These are phyloP conservation scores for Penicillium bovifimosum DNA, from an alignment of 495 filamentous ascomycete species.

Conservation along the genomic window DNA sequence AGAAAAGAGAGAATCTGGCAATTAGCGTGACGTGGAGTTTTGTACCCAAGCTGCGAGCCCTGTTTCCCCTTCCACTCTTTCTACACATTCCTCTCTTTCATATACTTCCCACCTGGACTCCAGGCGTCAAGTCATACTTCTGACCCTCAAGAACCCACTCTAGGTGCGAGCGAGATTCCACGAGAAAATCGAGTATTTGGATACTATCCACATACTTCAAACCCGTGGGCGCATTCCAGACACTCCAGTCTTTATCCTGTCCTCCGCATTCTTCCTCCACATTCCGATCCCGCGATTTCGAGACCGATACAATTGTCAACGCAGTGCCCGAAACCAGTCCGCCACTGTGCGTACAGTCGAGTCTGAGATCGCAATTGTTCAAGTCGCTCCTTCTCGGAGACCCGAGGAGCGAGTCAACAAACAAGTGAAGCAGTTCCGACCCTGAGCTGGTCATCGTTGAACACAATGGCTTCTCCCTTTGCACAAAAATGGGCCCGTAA, in stretches of 20 bases:
- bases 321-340: not conserved
- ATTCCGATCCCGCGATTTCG: slow-evolving; percentile 26
- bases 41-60: slow-evolving; percentile 33
- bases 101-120: slow-evolving; percentile 14
- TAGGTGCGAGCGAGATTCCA: slow-evolving; percentile 23
- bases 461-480: slow-evolving; percentile 28
- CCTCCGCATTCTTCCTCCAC: slow-evolving; percentile 22
- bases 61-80: slow-evolving; percentile 26
- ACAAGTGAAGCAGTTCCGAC: slow-evolving; percentile 14
- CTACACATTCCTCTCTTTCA: slow-evolving; percentile 27
- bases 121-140: slow-evolving; percentile 15
- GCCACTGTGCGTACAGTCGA: not conserved
- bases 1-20: slow-evolving; percentile 19
- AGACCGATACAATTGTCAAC: slow-evolving; percentile 5
- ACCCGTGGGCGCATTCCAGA: slow-evolving; percentile 1
- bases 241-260: slow-evolving; percentile 5
- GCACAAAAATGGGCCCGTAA: slow-evolving; percentile 31
- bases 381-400: slow-evolving; percentile 44
- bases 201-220: slow-evolving; percentile 5
- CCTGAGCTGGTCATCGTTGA: slow-evolving; percentile 8
- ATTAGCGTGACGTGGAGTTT: slow-evolving; percentile 28
- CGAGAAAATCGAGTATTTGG: not conserved
- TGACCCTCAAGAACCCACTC: slow-evolving; percentile 20
- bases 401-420: slow-evolving; percentile 41
- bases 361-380: slow-evolving; percentile 5